A percentile compares a stretch with the other conserved stretches of the same genome.
Evolutionary conservation across 2,329 filamentous ascomycete genomes (phyloP).

Genomic region (Cladosporium halotolerans): DNA sequence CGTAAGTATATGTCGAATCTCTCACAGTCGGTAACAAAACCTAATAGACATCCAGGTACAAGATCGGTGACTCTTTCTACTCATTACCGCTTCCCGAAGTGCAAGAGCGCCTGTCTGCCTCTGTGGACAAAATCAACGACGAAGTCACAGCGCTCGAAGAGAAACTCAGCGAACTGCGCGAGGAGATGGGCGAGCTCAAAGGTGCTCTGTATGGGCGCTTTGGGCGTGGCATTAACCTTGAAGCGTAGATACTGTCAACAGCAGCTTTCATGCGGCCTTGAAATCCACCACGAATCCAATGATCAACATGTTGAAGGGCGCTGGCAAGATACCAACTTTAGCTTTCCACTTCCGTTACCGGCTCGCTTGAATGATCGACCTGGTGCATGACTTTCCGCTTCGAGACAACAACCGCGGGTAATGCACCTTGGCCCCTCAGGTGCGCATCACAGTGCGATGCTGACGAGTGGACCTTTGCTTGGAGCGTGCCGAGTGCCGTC

Average conservation of each 20-base stretch:
- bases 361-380: constrained; percentile 2
- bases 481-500: constrained; percentile 4
- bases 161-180: constrained; percentile 64
- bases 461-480: constrained; percentile 4
- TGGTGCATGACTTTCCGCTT: constrained; percentile 5
- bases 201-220: constrained; percentile 90
- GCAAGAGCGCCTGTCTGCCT: constrained; percentile 71
- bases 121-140: constrained; percentile 66
- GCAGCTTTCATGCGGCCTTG: not conserved
- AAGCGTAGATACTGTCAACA: constrained; percentile 54
- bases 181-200: constrained; percentile 87
- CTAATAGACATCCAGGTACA: constrained; percentile 59
- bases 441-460: constrained; percentile 5
- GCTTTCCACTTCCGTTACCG: constrained; percentile 8
- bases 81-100: constrained; percentile 77
- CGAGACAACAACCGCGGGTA: constrained; percentile 1
- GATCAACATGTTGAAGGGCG: constrained; percentile 6
- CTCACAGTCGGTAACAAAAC: not conserved
- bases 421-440: constrained; percentile 8
- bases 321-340: not conserved
- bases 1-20: constrained; percentile 51
- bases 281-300: not conserved
- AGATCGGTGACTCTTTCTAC: constrained; percentile 94
- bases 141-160: constrained; percentile 73
- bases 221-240: constrained; percentile 92